These are phyloP conservation scores for Triangularia setosa DNA, from an alignment of 2,329 filamentous ascomycete species.

Conservation along the genomic window DNA sequence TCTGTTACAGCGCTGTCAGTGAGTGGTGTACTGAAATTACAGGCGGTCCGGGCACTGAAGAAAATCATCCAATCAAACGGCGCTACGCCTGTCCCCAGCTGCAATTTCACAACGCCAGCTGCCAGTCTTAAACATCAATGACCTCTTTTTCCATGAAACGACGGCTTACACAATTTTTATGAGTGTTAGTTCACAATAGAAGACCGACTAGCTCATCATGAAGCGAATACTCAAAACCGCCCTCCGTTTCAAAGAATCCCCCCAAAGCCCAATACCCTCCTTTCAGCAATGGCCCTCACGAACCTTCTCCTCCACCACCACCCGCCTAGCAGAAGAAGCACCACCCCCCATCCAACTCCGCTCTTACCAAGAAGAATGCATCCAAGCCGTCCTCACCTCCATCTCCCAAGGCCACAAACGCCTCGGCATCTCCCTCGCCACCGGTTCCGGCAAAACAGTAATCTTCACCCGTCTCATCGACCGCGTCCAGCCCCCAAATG, in stretches of 20 bases:
- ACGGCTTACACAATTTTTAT: background rate
- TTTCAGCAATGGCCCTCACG: slow-evolving; percentile 1
- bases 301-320: background rate
- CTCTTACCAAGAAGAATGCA: slow-evolving; percentile 88
- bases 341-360: slow-evolving; percentile 39
- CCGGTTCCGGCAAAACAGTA: slow-evolving; percentile 87
- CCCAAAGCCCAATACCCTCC: background rate
- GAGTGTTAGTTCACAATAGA: background rate
- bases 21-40: background rate
- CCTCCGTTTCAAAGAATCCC: background rate
- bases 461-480: slow-evolving; percentile 95
- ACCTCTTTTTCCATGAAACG: background rate
- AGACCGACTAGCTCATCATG: background rate
- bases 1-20: background rate
- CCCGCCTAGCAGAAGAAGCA: background rate
- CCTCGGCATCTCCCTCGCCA: slow-evolving; percentile 80
- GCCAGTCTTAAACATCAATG: background rate
- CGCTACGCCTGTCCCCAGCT: background rate
- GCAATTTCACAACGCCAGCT: background rate
- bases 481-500: slow-evolving; percentile 57
- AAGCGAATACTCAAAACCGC: background rate
- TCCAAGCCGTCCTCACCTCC: slow-evolving; percentile 71
- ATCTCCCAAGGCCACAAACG: slow-evolving; percentile 70
- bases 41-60: background rate
- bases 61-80: background rate